phyloP scores from a whole-genome alignment of 257 asterid species.

The Oldenlandia corymbosa region DNA sequence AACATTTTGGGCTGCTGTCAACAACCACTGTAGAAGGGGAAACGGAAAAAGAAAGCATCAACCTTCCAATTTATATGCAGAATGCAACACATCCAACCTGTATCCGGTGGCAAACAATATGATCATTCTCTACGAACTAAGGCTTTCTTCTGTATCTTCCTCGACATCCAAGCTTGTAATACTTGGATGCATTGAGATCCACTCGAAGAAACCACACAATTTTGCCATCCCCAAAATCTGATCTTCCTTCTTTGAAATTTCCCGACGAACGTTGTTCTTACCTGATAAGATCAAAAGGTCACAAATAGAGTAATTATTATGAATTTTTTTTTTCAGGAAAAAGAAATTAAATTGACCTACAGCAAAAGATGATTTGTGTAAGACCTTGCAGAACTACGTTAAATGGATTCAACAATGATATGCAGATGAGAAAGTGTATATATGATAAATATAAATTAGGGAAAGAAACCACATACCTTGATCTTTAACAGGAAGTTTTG shows the following conservation, averaged over 20 bases:
- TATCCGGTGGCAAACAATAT: constrained; percentile 84
- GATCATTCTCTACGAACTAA: constrained; percentile 82
- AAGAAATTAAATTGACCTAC: neutral
- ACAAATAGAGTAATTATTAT: constrained; percentile 1
- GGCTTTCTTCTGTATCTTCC: constrained; percentile 44
- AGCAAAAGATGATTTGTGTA: neutral
- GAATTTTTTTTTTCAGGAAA: too few species aligned
- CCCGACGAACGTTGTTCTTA: constrained; percentile 28
- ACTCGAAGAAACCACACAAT: constrained; percentile 80
- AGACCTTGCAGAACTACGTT: neutral
- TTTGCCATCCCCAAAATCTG: constrained; percentile 83
- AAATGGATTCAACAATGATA: neutral
- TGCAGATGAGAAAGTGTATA: too few species aligned
- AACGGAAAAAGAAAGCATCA: neutral
- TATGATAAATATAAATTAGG: too few species aligned
- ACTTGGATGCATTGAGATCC: constrained; percentile 91
- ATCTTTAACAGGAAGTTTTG: constrained; percentile 33
- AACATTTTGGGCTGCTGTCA: constrained; percentile 80
- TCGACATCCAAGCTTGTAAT: constrained; percentile 54
- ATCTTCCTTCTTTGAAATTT: constrained; percentile 45
- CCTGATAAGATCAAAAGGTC: constrained; percentile 37
- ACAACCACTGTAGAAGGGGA: neutral
- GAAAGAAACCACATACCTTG: constrained; percentile 27
- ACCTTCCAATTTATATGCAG: neutral
- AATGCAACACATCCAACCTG: constrained; percentile 49